Base-by-base conservation (phyloP, 2,329 filamentous ascomycete genomes). In the Pochonia chlamydosporia region DNA sequence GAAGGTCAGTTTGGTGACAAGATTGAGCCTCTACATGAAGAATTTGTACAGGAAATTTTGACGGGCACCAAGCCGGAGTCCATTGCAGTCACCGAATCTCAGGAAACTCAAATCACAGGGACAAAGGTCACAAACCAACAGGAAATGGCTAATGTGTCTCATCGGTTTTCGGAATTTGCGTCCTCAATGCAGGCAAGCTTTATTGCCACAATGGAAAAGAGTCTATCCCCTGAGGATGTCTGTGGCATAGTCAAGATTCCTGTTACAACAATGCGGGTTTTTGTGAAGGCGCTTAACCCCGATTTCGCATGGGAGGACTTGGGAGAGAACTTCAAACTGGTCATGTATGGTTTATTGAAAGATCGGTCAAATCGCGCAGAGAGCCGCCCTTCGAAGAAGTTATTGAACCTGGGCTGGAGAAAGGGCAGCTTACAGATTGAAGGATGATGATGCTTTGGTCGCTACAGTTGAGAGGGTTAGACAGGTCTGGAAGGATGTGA, bases 11-110 rank as follows among this genome's bases (percentile, higher is more conserved):
- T 44, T 31, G 31, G 47, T 23, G 24, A 35, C 24, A 37, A 43
- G 4, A 46, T 53, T 43, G 51, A 54, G 42, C 48, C 51, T 43
- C 43, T 51, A 11, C 47, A 53, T 14, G 51, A 53, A 26, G 44
- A 41, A 14, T 95, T 93, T 58, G 81, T 95, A 48, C 77, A 95
- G 41, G 95, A 95, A 21, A 23, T 20, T 8, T 14, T 23, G 8
- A 40, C n/a, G 5, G 20, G 20, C n/a, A 14, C n/a, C 10, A 40
- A 40, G n/a, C 14, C 2, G 9, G 37, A 40, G 7, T 5, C 20
- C 37, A 11, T 14, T 18, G 21, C 37, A 20, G 20, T 8, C 21
- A 28, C n/a, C n/a, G n/a, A n/a, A n/a, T n/a, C n/a, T n/a, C 8
- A 37, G 35, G 16, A 11, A 18, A 7, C 8, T 16, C 8, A 37